Conservation (phyloP, 805 yeast genomes). For the Myxozyma neotropica region DNA sequence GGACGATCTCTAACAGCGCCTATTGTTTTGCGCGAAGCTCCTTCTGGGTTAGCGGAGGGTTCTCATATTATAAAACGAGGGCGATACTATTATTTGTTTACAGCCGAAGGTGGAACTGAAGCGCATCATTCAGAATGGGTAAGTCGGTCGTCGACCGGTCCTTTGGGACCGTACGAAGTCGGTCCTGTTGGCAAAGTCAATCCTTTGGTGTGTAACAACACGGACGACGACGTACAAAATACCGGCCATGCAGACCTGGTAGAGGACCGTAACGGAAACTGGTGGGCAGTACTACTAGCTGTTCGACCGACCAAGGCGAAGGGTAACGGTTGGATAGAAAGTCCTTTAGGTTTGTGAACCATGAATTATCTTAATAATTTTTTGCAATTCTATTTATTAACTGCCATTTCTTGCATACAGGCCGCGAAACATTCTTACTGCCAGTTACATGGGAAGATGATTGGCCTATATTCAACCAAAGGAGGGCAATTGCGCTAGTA, state of each 20-base stretch:
- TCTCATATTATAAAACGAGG: slow-evolving; percentile 11
- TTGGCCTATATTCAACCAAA: slow-evolving; percentile 11
- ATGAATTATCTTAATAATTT: neutral
- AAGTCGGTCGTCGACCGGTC: neutral
- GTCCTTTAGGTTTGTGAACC: neutral
- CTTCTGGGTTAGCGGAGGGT: slow-evolving; percentile 12
- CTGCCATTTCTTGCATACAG: neutral
- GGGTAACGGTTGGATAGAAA: neutral
- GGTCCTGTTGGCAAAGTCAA: slow-evolving; percentile 8
- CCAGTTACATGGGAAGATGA: slow-evolving; percentile 14
- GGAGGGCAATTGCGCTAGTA: neutral
- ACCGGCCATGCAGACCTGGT: slow-evolving; percentile 16
- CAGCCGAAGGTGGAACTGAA: slow-evolving; percentile 20
- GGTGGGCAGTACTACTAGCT: slow-evolving; percentile 17
- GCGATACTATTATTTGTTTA: slow-evolving; percentile 2
- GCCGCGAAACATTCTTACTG: slow-evolving; percentile 10
- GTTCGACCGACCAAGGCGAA: slow-evolving; percentile 7
- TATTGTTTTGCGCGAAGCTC: neutral
- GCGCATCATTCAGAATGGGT: slow-evolving; percentile 13
- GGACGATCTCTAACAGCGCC: slow-evolving; percentile 5
- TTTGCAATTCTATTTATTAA: neutral
- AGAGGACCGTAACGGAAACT: slow-evolving; percentile 3
- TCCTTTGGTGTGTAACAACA: neutral
- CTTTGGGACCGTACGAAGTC: slow-evolving; percentile 9
- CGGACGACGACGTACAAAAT: slow-evolving; percentile 8